phyloP scores from a whole-genome alignment of 331 rosid species.

The Ulmus americana region DNA sequence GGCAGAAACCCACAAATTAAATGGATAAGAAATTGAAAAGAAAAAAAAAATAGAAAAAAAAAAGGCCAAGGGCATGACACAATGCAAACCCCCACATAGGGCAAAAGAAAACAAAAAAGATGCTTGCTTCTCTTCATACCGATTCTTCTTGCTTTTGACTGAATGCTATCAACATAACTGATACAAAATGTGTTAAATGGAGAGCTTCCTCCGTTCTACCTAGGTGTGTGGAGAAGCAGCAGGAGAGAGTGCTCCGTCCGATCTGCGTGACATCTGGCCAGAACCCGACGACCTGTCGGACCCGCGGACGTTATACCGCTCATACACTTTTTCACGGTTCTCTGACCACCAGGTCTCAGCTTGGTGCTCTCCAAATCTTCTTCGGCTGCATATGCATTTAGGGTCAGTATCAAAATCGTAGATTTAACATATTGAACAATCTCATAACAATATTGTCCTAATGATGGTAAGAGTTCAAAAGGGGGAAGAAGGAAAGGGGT shows the following conservation, averaged over 20 bases:
- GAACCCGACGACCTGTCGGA: constrained; percentile 55
- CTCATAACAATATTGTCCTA: too few relatives aligned
- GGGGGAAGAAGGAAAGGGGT: too few relatives aligned
- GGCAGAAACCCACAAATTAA: constrained; percentile 51
- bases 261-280: constrained; percentile 40
- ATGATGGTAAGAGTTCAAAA: too few relatives aligned
- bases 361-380: constrained; percentile 91
- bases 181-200: constrained; percentile 39
- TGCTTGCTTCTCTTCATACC: constrained; percentile 26
- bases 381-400: constrained; percentile 62
- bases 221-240: constrained; percentile 44
- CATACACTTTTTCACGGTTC: constrained; percentile 81
- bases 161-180: constrained; percentile 28
- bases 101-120: constrained; percentile 17
- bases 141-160: constrained; percentile 21
- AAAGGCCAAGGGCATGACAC: constrained; percentile 11
- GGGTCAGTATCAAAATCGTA: constrained; percentile 1
- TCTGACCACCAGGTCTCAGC: constrained; percentile 98
- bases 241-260: constrained; percentile 56
- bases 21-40: constrained; percentile 35
- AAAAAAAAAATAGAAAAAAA: constrained; percentile 5
- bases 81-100: constrained; percentile 14
- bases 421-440: too few relatives aligned
- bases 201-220: constrained; percentile 29
- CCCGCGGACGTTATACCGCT: constrained; percentile 69